These are phyloP conservation scores for Phytopythium chamaehyphon DNA, from an alignment of 352 stramenopile species.

Conservation along the genomic window DNA sequence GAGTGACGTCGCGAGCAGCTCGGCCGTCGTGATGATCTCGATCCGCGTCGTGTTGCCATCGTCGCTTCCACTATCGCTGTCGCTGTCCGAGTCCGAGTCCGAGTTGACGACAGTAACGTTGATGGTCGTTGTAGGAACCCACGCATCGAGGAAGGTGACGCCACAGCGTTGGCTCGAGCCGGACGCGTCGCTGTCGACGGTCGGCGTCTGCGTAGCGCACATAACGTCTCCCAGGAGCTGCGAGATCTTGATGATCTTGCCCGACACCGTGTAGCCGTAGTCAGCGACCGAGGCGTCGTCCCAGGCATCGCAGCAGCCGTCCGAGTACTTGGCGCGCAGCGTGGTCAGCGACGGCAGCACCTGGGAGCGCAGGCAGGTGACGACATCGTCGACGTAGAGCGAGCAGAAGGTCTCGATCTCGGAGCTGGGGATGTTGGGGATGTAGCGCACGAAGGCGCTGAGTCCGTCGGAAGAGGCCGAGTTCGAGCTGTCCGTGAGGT, in stretches of 20 bases:
- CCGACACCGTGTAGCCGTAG: conserved; percentile 60
- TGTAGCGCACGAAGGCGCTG: conserved; percentile 19
- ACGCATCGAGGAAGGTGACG: conserved; percentile 42
- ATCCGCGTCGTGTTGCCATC: background rate
- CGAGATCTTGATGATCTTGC: conserved; percentile 46
- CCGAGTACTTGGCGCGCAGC: conserved; percentile 36
- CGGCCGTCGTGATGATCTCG: conserved; percentile 25
- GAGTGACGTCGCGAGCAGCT: conserved; percentile 29
- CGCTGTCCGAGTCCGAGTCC: background rate
- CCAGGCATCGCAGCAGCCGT: conserved; percentile 56
- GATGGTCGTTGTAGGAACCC: conserved; percentile 14
- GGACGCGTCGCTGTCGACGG: conserved; percentile 19
- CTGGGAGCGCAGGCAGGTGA: conserved; percentile 48
- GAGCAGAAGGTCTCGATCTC: conserved; percentile 51
- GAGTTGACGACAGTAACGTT: background rate
- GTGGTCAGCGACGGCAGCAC: conserved; percentile 49
- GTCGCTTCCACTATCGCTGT: background rate
- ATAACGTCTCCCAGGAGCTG: conserved; percentile 49
- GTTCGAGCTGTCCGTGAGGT: conserved; percentile 19
- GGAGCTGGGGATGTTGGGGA: conserved; percentile 21
- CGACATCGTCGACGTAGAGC: conserved; percentile 36
- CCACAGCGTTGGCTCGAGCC: conserved; percentile 42
- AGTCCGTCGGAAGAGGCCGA: conserved; percentile 13
- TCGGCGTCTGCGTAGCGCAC: conserved; percentile 46
- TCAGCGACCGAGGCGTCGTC: conserved; percentile 26